Conservation (phyloP, 139 green algal species). For the Coelastrella sp. region DNA sequence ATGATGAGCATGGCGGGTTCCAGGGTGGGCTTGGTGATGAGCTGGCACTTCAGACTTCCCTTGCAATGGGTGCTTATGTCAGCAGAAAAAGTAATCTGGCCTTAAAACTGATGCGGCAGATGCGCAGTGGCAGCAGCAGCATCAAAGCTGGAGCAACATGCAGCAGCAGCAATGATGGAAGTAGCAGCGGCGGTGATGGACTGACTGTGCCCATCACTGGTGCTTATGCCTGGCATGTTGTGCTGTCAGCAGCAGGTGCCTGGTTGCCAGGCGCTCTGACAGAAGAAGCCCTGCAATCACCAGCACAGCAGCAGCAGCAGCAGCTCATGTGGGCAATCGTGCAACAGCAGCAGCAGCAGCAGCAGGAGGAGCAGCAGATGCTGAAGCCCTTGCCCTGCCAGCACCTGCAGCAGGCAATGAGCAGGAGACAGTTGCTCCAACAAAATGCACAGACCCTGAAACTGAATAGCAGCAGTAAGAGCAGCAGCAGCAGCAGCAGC, state of each 20-base stretch:
- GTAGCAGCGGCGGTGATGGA: not conserved
- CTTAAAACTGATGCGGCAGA: not conserved
- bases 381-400: not conserved
- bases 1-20: not conserved
- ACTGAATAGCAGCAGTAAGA: not conserved
- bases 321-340: not conserved
- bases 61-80: not conserved
- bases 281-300: not conserved
- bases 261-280: not conserved
- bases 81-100: not conserved
- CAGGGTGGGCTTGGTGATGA: not conserved
- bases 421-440: no score
- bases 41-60: not conserved
- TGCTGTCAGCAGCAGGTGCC: not conserved
- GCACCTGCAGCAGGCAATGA: not conserved
- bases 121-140: not conserved
- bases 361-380: not conserved
- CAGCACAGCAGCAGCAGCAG: not conserved
- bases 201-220: not conserved
- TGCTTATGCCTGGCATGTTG: not conserved
- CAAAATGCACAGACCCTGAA: not conserved
- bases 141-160: not conserved
- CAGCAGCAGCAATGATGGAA: not conserved
- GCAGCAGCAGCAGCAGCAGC: not conserved
- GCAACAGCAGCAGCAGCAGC: not conserved